Base-by-base conservation (phyloP, 441 rosid species). In the Corymbia calophylla region DNA sequence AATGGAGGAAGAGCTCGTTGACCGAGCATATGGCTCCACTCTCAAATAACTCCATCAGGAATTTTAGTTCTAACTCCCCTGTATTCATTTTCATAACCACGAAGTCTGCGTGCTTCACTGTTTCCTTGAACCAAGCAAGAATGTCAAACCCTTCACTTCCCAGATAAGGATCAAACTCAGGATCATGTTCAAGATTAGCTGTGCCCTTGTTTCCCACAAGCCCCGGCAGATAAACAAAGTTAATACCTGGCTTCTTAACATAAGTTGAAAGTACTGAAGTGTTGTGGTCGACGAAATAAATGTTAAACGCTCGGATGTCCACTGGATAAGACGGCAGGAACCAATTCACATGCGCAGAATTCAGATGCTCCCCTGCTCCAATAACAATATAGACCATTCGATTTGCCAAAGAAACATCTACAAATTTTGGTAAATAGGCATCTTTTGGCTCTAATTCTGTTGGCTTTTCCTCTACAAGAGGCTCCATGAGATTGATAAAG, bases 31-130 rank as follows among this genome's bases (percentile, higher is more conserved):
- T 93, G 73, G 90, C 90, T 90, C 98, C 97, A n/a, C 94, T 95
- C 66, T 92, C 91, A 29, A 95, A 90, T 89, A 97, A 88, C 17
- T 89, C 94, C 0, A 91, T 27, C 2, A 97, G 91, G 86, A 97
- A 95, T 90, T 93, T 94, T 91, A 95, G 73, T 68, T 96, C 97
- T 6, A 91, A 91, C 47, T 92, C 93, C 82, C 95, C 96, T 8
- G 96, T 91, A 92, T 93, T 96, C 97, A 96, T 94, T 93, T 95
- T 96, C 90, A 96, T 91, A 31, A 97, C 94, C 91, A 96, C 97
- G n/a, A 95, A 95, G 86, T 95, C 98, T 29, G 97, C 96, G 9
- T 88, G 58, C 86, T 77, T 92, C 12, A 94, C 95, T 31, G 98
- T 96, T 84, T 96, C 96, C 66, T 92, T 92, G 77, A 97, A 94